phyloP scores from a whole-genome alignment of 1,284 basidiomycete genomes.

The Golubevia pallescens region DNA sequence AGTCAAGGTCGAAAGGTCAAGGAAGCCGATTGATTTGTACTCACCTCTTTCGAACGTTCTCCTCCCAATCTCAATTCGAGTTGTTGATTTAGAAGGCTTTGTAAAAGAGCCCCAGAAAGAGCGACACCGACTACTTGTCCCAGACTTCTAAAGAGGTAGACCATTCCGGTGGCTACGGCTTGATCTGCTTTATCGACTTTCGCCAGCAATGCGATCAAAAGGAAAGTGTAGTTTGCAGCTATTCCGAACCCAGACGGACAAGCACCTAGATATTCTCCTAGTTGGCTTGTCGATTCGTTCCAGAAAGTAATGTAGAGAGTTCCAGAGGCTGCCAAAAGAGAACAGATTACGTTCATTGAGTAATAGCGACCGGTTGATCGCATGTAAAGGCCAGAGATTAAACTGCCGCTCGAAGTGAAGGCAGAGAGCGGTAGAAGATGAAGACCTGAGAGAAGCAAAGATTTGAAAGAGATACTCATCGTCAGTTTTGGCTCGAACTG shows the following conservation, averaged over 20 bases:
- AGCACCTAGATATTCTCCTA: neutral
- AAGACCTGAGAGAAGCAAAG: neutral
- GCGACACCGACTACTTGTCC: conserved; percentile 3
- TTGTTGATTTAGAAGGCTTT: neutral
- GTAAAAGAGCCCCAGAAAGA: neutral
- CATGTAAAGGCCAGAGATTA: neutral
- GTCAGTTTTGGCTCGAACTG: no score
- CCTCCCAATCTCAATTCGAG: neutral
- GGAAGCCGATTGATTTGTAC: no score
- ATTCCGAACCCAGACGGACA: neutral
- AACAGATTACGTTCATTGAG: neutral
- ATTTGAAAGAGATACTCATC: no score
- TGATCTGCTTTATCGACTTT: neutral
- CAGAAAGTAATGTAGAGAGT: neutral
- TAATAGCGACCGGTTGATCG: neutral
- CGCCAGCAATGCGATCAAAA: neutral
- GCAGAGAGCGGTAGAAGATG: neutral
- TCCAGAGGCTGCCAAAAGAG: neutral
- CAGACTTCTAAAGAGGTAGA: neutral
- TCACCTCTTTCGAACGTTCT: conserved; percentile 1
- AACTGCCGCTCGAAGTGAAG: neutral
- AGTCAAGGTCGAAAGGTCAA: no score
- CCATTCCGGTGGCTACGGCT: conserved; percentile 3
- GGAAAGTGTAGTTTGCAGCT: neutral
- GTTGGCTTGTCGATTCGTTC: neutral